These are phyloP conservation scores for Podosphaera fusca DNA, from an alignment of 2,329 filamentous ascomycete genomes.

Conservation along the genomic window DNA sequence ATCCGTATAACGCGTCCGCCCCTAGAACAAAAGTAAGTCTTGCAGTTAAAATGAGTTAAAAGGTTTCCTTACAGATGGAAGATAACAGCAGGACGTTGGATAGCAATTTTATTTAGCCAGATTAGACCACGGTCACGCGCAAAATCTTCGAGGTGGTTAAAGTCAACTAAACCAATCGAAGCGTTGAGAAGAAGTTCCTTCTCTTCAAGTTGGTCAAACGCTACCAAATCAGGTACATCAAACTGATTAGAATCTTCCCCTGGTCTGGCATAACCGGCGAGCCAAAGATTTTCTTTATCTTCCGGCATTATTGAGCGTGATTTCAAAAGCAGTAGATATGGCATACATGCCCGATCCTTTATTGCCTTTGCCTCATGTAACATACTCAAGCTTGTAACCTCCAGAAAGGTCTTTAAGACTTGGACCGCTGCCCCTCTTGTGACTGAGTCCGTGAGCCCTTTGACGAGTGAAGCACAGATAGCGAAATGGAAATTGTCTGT, in stretches of 20 bases:
- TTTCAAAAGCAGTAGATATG: conserved; percentile 37
- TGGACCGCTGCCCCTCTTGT: conserved; percentile 35
- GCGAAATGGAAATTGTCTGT: conserved; percentile 43
- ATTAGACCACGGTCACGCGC: conserved; percentile 34
- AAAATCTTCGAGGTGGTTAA: conserved; percentile 37
- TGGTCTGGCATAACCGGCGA: conserved; percentile 27
- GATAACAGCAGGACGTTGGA: conserved; percentile 30
- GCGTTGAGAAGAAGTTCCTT: conserved; percentile 38
- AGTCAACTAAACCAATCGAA: conserved; percentile 41
- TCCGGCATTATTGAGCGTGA: conserved; percentile 31
- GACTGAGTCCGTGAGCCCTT: conserved; percentile 37
- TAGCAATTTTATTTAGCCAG: conserved; percentile 36
- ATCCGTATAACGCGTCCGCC: conserved; percentile 32
- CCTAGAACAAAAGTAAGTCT: conserved; percentile 17
- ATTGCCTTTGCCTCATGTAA: conserved; percentile 10
- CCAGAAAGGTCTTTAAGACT: conserved; percentile 37
- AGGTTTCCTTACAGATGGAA: conserved; percentile 28
- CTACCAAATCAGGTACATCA: conserved; percentile 20
- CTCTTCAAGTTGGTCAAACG: conserved; percentile 28
- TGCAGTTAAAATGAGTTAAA: neutral
- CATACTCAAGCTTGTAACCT: conserved; percentile 21
- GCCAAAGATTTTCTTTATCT: conserved; percentile 41
- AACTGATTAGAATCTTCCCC: conserved; percentile 20
- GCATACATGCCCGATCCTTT: conserved; percentile 17
- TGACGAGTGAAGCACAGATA: conserved; percentile 37